phyloP scores from a whole-genome alignment of 2,329 filamentous ascomycete genomes.

The Alternaria novae-zelandiae region DNA sequence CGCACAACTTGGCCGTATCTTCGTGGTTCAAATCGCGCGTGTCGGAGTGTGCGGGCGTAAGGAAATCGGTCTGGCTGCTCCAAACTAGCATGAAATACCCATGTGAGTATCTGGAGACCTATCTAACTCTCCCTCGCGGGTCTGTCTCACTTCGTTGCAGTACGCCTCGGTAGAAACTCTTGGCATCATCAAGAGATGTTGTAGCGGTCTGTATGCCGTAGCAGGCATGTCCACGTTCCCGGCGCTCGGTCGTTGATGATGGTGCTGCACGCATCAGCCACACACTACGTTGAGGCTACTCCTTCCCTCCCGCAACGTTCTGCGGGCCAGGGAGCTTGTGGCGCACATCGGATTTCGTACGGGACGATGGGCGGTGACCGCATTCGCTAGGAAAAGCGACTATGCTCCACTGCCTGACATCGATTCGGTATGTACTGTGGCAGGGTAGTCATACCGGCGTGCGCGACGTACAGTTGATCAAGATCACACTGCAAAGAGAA shows the following conservation, averaged over 20 bases:
- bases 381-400: conserved; percentile 1
- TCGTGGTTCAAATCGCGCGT: background rate
- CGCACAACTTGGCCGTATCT: background rate
- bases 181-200: conserved; percentile 7
- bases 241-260: background rate
- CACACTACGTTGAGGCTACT: conserved; percentile 4
- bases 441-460: conserved; percentile 4
- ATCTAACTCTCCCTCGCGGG: background rate
- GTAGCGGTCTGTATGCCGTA: conserved; percentile 4
- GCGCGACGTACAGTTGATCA: conserved; percentile 10
- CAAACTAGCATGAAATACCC: background rate
- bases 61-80: background rate
- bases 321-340: background rate
- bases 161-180: background rate
- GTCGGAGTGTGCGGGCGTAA: background rate
- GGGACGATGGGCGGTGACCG: conserved; percentile 4
- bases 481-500: background rate
- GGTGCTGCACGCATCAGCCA: conserved; percentile 6
- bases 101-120: background rate
- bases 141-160: background rate
- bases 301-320: background rate
- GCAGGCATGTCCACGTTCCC: background rate
- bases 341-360: background rate
- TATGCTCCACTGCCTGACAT: conserved; percentile 4
- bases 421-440: conserved; percentile 7